Evolutionary conservation across 768 basidiomycete species (phyloP).

Genomic region (Clathrus columnatus): DNA sequence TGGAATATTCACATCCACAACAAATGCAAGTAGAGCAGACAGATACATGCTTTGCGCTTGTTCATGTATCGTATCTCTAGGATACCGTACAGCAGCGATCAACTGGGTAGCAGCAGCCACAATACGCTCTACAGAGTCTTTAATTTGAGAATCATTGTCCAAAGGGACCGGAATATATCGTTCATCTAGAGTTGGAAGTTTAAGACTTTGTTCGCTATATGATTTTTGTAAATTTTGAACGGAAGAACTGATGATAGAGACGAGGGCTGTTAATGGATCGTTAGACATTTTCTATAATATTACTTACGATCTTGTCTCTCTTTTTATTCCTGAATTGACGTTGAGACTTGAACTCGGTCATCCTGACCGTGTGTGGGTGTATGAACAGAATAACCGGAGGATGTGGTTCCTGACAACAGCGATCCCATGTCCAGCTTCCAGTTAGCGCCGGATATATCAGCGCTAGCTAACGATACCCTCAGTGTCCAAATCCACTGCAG

Average conservation of each 20-base stretch:
- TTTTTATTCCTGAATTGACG: too few species aligned
- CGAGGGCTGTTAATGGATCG: too few species aligned
- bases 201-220: conserved; percentile 22
- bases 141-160: not conserved
- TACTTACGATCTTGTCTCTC: too few species aligned
- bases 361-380: too few species aligned
- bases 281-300: too few species aligned
- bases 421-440: too few species aligned
- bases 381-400: too few species aligned
- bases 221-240: not conserved
- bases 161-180: conserved; percentile 1
- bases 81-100: conserved; percentile 17
- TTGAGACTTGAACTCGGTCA: too few species aligned
- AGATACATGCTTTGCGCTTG: conserved; percentile 6
- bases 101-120: conserved; percentile 20
- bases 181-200: conserved; percentile 23
- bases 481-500: too few species aligned
- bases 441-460: too few species aligned
- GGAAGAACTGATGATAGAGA: not conserved
- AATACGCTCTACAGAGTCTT: conserved; percentile 4
- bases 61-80: not conserved
- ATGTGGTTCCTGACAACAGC: too few species aligned
- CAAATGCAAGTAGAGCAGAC: conserved; percentile 19
- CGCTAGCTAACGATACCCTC: too few species aligned
- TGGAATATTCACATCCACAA: conserved; percentile 25